Evolutionary conservation across 306 rosid species (phyloP).

Genomic region (Trifolium repens): DNA sequence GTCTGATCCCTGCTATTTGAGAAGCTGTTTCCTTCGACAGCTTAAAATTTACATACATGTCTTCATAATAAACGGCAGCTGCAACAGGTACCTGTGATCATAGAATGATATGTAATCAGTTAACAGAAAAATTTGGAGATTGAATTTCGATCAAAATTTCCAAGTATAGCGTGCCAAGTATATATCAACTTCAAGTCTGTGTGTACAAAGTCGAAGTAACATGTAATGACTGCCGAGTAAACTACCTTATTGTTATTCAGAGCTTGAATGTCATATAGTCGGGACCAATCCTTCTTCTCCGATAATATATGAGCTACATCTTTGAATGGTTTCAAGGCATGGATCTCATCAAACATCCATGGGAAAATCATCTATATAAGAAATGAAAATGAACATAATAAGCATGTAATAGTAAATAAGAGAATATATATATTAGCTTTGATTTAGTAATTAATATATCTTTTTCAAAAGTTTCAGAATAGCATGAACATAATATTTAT

Average conservation of each 20-base stretch:
- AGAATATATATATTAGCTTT: slow-evolving; percentile 32
- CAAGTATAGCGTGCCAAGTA: neutral
- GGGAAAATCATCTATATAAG: slow-evolving; percentile 83
- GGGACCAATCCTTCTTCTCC: slow-evolving; percentile 87
- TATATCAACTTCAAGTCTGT: neutral
- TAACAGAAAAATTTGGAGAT: neutral
- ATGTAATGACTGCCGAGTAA: slow-evolving; percentile 7
- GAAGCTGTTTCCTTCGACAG: slow-evolving; percentile 80
- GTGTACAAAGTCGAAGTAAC: slow-evolving; percentile 1
- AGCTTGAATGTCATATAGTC: slow-evolving; percentile 60
- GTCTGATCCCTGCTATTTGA: slow-evolving; percentile 80
- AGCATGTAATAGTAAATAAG: slow-evolving; percentile 34
- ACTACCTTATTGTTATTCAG: slow-evolving; percentile 80
- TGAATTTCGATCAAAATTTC: slow-evolving; percentile 1
- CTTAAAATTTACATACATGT: slow-evolving; percentile 79
- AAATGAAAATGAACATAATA: slow-evolving; percentile 30
- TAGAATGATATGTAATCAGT: slow-evolving; percentile 35
- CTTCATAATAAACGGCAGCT: slow-evolving; percentile 92
- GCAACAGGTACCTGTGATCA: slow-evolving; percentile 85
- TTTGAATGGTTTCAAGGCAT: slow-evolving; percentile 75
- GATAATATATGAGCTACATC: slow-evolving; percentile 77
- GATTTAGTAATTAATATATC: neutral
- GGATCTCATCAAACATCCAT: slow-evolving; percentile 98
- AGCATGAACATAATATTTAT: neutral
- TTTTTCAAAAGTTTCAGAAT: neutral